Conservation (phyloP, 768 basidiomycete species). For the Pulveroboletus sp. region DNA sequence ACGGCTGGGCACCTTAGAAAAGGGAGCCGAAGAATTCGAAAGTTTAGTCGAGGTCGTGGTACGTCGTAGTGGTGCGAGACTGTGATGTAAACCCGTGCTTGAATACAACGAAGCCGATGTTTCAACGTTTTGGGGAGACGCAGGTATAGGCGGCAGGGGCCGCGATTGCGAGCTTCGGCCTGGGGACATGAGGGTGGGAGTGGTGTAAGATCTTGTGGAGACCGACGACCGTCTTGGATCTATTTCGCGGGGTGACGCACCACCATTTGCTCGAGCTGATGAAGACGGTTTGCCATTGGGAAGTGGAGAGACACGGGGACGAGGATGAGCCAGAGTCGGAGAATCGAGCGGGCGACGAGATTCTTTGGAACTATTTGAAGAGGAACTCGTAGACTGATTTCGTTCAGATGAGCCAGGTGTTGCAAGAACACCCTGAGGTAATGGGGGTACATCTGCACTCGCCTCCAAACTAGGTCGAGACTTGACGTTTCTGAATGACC, state of each 20-base stretch:
- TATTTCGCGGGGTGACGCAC: conserved; percentile 8
- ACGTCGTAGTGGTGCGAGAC: conserved; percentile 11
- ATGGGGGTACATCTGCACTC: conserved; percentile 9
- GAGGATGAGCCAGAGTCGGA: conserved; percentile 2
- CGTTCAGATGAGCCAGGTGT: conserved; percentile 17
- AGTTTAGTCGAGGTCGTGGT: conserved; percentile 1
- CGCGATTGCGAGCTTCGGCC: conserved; percentile 13
- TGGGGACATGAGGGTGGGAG: conserved; percentile 4
- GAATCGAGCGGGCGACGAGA: conserved; percentile 21
- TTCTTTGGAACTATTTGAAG: conserved; percentile 25
- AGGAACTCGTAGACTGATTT: conserved; percentile 18
- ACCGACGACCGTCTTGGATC: conserved; percentile 23
- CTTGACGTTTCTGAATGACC: conserved; percentile 20
- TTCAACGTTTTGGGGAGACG: conserved; percentile 23
- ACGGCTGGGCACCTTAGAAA: conserved; percentile 23
- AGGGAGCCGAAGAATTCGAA: not conserved
- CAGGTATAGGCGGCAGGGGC: conserved; percentile 27
- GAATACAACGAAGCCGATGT: conserved; percentile 17
- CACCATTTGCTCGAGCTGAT: not conserved
- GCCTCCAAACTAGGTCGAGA: conserved; percentile 22
- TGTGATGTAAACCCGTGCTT: conserved; percentile 17
- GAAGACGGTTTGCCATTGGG: conserved; percentile 11
- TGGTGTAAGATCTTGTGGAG: conserved; percentile 9
- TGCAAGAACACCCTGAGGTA: conserved; percentile 9
- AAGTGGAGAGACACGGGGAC: conserved; percentile 8